Conservation (phyloP, 2,329 filamentous ascomycete genomes). For the Grosmannia clavigera region DNA sequence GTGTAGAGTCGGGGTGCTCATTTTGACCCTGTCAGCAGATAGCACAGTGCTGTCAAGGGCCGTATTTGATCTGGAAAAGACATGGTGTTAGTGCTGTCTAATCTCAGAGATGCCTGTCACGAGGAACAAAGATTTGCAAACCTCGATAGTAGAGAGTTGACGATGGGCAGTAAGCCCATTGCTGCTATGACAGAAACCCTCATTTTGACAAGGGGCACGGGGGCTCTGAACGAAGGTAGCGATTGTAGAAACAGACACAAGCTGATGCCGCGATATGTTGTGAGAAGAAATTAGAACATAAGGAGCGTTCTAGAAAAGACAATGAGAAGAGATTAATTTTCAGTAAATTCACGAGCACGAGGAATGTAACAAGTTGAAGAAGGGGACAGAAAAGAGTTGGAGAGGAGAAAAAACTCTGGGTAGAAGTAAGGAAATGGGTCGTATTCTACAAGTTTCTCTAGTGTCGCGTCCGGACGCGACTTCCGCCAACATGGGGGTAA, state of each 20-base stretch:
- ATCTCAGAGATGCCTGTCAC: not conserved
- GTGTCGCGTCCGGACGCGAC: not conserved
- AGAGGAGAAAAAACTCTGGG: not conserved
- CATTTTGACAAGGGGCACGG: not conserved
- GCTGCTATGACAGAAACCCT: not conserved
- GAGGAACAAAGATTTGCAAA: not conserved
- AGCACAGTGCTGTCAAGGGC: no score
- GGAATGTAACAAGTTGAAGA: not conserved
- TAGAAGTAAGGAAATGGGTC: not conserved
- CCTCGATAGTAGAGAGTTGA: not conserved
- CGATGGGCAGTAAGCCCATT: not conserved
- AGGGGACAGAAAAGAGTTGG: not conserved
- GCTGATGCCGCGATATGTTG: not conserved
- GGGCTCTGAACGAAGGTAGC: not conserved
- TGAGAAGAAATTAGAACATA: not conserved
- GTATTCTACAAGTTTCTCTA: not conserved
- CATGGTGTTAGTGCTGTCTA: not conserved
- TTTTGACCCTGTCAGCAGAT: no score
- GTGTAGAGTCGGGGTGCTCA: no score
- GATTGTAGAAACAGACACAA: not conserved
- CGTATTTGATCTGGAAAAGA: not conserved
- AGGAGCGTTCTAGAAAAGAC: no score
- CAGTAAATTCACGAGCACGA: not conserved
- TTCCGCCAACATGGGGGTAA: not conserved
- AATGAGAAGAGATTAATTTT: not conserved